phyloP scores from a whole-genome alignment of 257 asterid genomes.

The Leptodermis oblonga region DNA sequence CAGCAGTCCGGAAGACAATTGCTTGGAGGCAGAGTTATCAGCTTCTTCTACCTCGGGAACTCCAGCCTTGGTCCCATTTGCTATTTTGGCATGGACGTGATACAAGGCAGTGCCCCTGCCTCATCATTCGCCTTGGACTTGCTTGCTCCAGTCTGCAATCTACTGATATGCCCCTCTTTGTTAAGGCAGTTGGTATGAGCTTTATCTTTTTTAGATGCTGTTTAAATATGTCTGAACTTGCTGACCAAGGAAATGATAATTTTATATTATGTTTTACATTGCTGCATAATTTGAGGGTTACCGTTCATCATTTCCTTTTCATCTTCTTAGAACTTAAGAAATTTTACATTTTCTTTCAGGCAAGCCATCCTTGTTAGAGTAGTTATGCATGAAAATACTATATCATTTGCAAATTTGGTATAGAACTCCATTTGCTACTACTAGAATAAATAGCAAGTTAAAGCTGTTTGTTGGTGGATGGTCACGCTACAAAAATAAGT shows the following conservation, averaged over 20 bases:
- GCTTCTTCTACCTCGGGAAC: slow-evolving; percentile 29
- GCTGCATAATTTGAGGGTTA: not conserved
- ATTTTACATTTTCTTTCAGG: not conserved
- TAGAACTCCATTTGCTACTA: not conserved
- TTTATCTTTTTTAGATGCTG: not conserved
- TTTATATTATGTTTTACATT: not conserved
- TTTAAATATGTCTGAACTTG: not conserved
- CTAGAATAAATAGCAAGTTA: not conserved
- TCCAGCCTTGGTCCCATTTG: slow-evolving; percentile 31
- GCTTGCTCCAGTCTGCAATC: slow-evolving; percentile 40
- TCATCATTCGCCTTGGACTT: slow-evolving; percentile 43
- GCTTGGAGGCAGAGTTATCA: slow-evolving; percentile 35
- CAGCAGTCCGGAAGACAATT: slow-evolving; percentile 40
- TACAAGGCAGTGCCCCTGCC: slow-evolving; percentile 30
- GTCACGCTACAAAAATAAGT: not conserved
- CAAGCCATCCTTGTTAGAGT: not conserved
- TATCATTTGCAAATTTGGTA: not conserved
- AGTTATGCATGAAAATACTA: not conserved
- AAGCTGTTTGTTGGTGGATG: not conserved
- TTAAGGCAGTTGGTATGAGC: slow-evolving; percentile 39
- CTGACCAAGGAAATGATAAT: not conserved
- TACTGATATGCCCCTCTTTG: slow-evolving; percentile 23
- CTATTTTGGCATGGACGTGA: slow-evolving; percentile 44
- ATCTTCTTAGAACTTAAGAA: not conserved
- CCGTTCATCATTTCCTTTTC: not conserved